Percentiles rank a stretch among this genome's conserved stretches.
Evolutionary conservation across 371 early-diverging fungal genomes (phyloP).

Genomic region (Funneliformis caledonium): DNA sequence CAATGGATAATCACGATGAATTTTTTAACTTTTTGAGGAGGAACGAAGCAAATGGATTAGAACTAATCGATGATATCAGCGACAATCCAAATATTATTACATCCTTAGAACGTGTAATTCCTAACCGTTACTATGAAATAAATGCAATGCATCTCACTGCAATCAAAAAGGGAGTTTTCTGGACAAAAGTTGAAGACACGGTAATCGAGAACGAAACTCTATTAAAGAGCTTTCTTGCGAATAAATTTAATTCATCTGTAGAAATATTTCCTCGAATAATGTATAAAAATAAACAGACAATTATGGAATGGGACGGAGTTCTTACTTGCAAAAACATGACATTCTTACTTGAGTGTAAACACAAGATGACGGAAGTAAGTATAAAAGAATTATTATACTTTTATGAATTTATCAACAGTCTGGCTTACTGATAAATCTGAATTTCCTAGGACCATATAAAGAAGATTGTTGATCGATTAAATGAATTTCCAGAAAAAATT

Average conservation of each 20-base stretch:
- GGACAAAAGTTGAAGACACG: not conserved
- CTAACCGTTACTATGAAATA: not conserved
- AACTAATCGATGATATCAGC: not conserved
- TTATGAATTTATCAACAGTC: not conserved
- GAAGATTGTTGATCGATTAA: constrained; percentile 1
- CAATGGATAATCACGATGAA: not conserved
- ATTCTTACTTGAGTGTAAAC: constrained; percentile 31
- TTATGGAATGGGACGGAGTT: not conserved
- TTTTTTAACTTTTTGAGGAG: constrained; percentile 1
- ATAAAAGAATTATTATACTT: constrained; percentile 6
- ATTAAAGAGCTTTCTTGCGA: not conserved
- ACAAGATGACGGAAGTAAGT: constrained; percentile 28
- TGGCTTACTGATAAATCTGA: not conserved
- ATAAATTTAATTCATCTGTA: not conserved
- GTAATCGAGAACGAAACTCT: constrained; percentile 10
- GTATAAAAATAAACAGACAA: not conserved
- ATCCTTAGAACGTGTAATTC: not conserved
- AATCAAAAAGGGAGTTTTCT: constrained; percentile 11
- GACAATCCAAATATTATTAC: not conserved
- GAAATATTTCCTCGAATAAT: not conserved
- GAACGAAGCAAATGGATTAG: not conserved
- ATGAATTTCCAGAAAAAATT: not conserved
- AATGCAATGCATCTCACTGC: not conserved
- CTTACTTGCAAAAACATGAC: not conserved
- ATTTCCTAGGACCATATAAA: not conserved